Evolutionary conservation across 2,329 filamentous ascomycete genomes (phyloP), one percentile per base, ranked within the genome.

Genomic region (Fusarium sp.): DNA sequence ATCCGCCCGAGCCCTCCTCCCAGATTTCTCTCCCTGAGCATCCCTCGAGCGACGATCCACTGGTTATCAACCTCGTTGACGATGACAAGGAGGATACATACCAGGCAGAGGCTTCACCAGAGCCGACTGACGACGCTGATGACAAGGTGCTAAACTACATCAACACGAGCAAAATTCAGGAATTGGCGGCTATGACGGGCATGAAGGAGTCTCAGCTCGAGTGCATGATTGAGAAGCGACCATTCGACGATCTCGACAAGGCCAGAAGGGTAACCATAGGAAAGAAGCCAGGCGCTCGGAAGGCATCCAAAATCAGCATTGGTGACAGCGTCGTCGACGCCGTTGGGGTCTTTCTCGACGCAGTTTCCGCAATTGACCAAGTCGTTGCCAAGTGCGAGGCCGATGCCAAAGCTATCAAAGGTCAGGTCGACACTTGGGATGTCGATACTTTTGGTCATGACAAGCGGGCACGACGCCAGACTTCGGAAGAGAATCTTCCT

Each of bases 351-450:
- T 97, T 97, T 88, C 92, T 93, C 84, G 88, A 88, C 20, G 94
- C 94, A 1, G 95, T 97, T 76, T 89, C 93, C 73, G 94, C 94
- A 22, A 94, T 98, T 62, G 95, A 98, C 82, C 88, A 92, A 50
- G 89, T 98, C 10, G 94, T 98, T 18, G 86, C 89, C 22, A 88
- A 92, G 73, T 98, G 95, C 79, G 93, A 96, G 79, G 83, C 85
- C 4, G 87, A 96, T 45, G 94, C 93, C 1, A 91, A 91, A 69
- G 83, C 82, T 2, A 84, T 89, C 69, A 88, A 86, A 70, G 74
- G 77, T 3, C 85, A 85, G 22, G 84, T 88, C 10, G 84, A 85
- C 18, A 81, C 73, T 5, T 89, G 88, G 88, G 84, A 87, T 56
- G 79, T 89, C 39, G 86, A 89, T 69, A 81, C 81, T 16, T 86